These are phyloP conservation scores for Eurotiales sp. DNA, from an alignment of 2,329 filamentous ascomycete species.

Conservation along the genomic window DNA sequence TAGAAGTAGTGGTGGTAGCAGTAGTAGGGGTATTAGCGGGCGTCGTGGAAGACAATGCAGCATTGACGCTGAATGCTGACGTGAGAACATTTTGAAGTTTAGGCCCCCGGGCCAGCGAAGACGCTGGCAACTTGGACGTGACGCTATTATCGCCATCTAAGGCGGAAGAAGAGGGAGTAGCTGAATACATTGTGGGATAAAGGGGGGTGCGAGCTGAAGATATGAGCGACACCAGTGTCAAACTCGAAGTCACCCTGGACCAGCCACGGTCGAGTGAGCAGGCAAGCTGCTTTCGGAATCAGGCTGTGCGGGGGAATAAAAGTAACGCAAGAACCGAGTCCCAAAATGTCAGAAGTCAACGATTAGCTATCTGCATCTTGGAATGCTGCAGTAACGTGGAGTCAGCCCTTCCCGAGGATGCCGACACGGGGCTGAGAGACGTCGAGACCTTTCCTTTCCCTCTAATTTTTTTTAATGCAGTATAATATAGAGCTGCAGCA, in stretches of 20 bases:
- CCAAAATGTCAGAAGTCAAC: slow-evolving; percentile 33
- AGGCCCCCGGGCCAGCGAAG: slow-evolving; percentile 27
- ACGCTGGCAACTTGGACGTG: slow-evolving; percentile 31
- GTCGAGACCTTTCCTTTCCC: neutral
- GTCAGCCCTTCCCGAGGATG: slow-evolving; percentile 39
- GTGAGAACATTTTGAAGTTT: slow-evolving; percentile 35
- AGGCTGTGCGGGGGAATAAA: slow-evolving; percentile 17
- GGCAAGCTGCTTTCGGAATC: slow-evolving; percentile 10
- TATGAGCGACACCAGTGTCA: slow-evolving; percentile 29
- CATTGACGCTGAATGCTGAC: slow-evolving; percentile 23
- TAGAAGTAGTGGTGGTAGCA: slow-evolving; percentile 15
- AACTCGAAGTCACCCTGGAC: slow-evolving; percentile 39
- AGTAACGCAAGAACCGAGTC: slow-evolving; percentile 31
- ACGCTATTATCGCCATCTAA: slow-evolving; percentile 34
- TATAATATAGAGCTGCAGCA: neutral
- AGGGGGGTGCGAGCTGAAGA: slow-evolving; percentile 25
- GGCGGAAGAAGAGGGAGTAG: slow-evolving; percentile 31
- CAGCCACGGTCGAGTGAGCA: slow-evolving; percentile 30
- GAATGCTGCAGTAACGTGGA: slow-evolving; percentile 36
- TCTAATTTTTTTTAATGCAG: neutral
- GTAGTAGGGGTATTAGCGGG: slow-evolving; percentile 20
- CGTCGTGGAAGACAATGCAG: slow-evolving; percentile 1
- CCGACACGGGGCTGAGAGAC: slow-evolving; percentile 21
- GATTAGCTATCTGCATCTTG: slow-evolving; percentile 44
- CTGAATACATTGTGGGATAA: slow-evolving; percentile 35